phyloP scores from a whole-genome alignment of 768 basidiomycete species.

The Leccinum arenicola region DNA sequence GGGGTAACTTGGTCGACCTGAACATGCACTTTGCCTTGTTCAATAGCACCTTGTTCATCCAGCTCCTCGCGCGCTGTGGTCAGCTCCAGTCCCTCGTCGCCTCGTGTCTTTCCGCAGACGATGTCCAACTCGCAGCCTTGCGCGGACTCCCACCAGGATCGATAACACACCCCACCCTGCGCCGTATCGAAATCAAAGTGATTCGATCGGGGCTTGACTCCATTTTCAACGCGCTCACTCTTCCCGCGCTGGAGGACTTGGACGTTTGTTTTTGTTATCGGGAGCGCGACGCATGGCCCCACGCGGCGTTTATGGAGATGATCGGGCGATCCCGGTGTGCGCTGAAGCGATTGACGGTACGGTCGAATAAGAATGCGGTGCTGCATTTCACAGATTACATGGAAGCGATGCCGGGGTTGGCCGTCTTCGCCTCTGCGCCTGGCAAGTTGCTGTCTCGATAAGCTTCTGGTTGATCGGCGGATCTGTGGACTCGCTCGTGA shows the following conservation, averaged over 20 bases:
- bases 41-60: conserved; percentile 21
- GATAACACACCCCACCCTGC: conserved; percentile 17
- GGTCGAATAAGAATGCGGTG: conserved; percentile 22
- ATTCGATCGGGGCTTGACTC: conserved; percentile 23
- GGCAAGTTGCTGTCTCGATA: neutral
- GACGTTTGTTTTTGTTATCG: conserved; percentile 32
- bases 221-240: conserved; percentile 18
- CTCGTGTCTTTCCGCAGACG: conserved; percentile 27
- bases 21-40: conserved; percentile 29
- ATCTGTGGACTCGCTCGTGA: neutral
- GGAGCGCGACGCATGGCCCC: conserved; percentile 30
- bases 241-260: conserved; percentile 31
- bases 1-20: conserved; percentile 25
- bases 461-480: neutral
- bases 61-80: conserved; percentile 21
- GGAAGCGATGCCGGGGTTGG: conserved; percentile 20
- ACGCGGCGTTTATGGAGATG: conserved; percentile 23
- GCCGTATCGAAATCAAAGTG: conserved; percentile 30
- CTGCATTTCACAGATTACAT: conserved; percentile 24
- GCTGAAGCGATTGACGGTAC: conserved; percentile 23
- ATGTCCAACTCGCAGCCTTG: conserved; percentile 9
- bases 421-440: conserved; percentile 11
- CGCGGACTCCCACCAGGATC: conserved; percentile 9
- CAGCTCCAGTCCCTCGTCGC: conserved; percentile 19
- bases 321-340: conserved; percentile 24